Evolutionary conservation across 2,329 filamentous ascomycete species (phyloP).

Genomic region (Colletotrichum sublineola): DNA sequence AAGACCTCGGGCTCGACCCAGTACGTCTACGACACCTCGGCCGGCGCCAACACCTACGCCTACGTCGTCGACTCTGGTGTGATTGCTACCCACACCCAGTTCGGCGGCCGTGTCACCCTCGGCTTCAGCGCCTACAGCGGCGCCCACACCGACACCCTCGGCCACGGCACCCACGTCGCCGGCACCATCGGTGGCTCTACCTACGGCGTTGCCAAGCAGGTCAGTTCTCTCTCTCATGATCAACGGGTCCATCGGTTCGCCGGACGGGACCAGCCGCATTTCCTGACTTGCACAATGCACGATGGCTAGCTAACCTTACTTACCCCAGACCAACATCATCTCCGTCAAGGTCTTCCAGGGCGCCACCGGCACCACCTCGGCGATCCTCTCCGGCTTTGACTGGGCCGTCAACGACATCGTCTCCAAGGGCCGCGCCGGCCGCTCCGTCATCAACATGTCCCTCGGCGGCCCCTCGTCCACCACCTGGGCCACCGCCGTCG

Average conservation of each 20-base stretch:
- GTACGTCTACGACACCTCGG: constrained; percentile 58
- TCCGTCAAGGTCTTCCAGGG: constrained; percentile 61
- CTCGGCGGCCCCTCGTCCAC: constrained; percentile 61
- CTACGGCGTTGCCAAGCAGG: constrained; percentile 61
- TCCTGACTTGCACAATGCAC: not conserved
- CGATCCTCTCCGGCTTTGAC: constrained; percentile 52
- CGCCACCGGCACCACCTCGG: constrained; percentile 47
- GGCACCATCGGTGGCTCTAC: constrained; percentile 60
- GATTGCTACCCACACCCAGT: constrained; percentile 59
- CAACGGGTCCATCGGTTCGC: not conserved
- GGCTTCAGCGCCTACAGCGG: constrained; percentile 54
- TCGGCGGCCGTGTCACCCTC: constrained; percentile 57
- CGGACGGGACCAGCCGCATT: not conserved
- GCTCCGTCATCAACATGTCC: constrained; percentile 69
- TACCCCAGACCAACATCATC: constrained; percentile 50
- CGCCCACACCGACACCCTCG: constrained; percentile 53
- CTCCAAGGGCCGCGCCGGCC: constrained; percentile 54
- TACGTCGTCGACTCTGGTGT: constrained; percentile 71
- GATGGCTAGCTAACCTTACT: not conserved
- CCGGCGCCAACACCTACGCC: constrained; percentile 58
- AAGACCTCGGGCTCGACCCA: constrained; percentile 49
- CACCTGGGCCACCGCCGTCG: constrained; percentile 62
- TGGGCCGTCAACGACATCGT: constrained; percentile 61
- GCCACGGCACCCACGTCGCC: constrained; percentile 63
- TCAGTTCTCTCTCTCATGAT: constrained; percentile 13